Conservation (phyloP, 2,329 filamentous ascomycete genomes). For the Nannizzia gypsea region DNA sequence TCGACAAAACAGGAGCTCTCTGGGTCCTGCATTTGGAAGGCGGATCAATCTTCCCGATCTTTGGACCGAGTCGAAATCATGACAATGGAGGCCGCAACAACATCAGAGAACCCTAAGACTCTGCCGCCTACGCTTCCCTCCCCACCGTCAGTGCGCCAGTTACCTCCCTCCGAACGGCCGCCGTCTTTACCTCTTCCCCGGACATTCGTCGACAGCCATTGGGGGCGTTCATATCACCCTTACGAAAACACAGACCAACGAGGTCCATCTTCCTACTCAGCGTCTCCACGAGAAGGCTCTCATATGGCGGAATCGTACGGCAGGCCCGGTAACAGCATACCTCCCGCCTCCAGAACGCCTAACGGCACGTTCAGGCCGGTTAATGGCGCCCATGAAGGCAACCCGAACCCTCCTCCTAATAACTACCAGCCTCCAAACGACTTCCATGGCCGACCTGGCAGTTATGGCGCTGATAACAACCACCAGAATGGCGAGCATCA, state of each 20-base stretch:
- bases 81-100: slow-evolving; percentile 4
- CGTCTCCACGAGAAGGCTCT: slow-evolving; percentile 15
- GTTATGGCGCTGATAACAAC: neutral
- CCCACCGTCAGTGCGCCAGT: slow-evolving; percentile 6
- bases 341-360: slow-evolving; percentile 18
- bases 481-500: slow-evolving; percentile 21
- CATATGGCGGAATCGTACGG: slow-evolving; percentile 18
- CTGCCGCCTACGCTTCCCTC: slow-evolving; percentile 4
- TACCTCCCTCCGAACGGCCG: slow-evolving; percentile 9
- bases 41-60: neutral
- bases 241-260: slow-evolving; percentile 11
- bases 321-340: slow-evolving; percentile 24
- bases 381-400: slow-evolving; percentile 25
- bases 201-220: slow-evolving; percentile 9
- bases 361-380: slow-evolving; percentile 24
- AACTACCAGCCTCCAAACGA: slow-evolving; percentile 21
- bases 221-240: slow-evolving; percentile 9
- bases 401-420: slow-evolving; percentile 16
- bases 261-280: slow-evolving; percentile 16
- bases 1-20: neutral
- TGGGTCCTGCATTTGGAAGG: neutral
- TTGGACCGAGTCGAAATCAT: neutral
- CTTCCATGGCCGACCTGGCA: neutral
- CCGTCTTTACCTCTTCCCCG: slow-evolving; percentile 10
- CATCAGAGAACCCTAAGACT: neutral